Percentiles rank a stretch among this genome's conserved stretches.
Conservation (phyloP, 2,329 filamentous ascomycete species). For the Paecilomyces sp. region DNA sequence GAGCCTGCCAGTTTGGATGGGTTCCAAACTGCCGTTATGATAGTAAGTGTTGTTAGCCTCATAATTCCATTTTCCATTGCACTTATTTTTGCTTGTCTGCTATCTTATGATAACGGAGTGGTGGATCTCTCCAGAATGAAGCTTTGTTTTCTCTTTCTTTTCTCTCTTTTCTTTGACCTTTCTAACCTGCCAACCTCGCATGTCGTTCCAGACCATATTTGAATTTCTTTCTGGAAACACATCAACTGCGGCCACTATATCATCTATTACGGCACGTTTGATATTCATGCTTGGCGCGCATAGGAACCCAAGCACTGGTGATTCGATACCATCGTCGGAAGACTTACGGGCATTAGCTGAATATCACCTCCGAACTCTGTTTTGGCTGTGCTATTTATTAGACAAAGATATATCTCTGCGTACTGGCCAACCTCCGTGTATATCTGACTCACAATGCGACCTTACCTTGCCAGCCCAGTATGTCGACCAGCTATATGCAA, state of each 20-base stretch:
- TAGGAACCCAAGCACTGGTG: slow-evolving; percentile 15
- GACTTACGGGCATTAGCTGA: slow-evolving; percentile 13
- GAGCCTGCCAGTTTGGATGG: slow-evolving; percentile 36
- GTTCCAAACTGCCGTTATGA: slow-evolving; percentile 41
- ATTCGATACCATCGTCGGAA: slow-evolving; percentile 12
- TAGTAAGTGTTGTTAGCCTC: slow-evolving; percentile 33
- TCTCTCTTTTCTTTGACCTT: no score
- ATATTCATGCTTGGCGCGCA: slow-evolving; percentile 47
- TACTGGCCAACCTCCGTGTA: slow-evolving; percentile 46
- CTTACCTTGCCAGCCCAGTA: slow-evolving; percentile 42
- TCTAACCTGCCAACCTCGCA: background rate
- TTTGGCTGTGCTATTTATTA: slow-evolving; percentile 50
- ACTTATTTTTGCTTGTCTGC: background rate
- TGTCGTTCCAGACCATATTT: slow-evolving; percentile 29
- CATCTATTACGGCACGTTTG: slow-evolving; percentile 40
- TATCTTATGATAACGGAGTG: background rate
- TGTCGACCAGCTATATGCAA: slow-evolving; percentile 20
- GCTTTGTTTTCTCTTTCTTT: no score
- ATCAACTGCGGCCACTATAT: slow-evolving; percentile 39
- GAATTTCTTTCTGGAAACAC: slow-evolving; percentile 42
- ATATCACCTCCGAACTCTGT: slow-evolving; percentile 34
- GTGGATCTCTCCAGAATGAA: background rate
- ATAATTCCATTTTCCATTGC: background rate
- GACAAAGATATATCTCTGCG: slow-evolving; percentile 53
- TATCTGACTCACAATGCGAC: slow-evolving; percentile 48